phyloP scores from a whole-genome alignment of 148 eudicot genomes.

The Tetragonia tetragonoides region DNA sequence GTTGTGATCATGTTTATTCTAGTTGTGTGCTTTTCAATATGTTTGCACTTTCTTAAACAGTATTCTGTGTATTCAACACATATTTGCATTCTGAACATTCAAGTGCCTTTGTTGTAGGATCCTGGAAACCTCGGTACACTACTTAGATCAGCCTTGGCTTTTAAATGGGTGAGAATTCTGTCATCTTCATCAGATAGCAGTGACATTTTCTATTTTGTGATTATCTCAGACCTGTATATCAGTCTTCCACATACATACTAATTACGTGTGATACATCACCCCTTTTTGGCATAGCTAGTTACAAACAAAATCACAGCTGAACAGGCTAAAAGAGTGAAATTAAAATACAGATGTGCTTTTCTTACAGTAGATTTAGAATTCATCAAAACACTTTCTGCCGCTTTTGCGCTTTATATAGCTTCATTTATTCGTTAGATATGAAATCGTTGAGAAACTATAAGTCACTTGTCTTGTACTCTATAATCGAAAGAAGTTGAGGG shows the following conservation, averaged over 20 bases:
- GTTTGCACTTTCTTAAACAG: background rate
- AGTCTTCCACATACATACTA: background rate
- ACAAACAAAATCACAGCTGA: background rate
- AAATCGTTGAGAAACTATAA: too few species aligned
- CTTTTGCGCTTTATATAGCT: too few species aligned
- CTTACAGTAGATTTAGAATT: too few species aligned
- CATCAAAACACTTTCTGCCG: background rate
- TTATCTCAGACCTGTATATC: background rate
- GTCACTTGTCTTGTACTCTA: too few species aligned
- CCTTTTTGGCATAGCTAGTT: background rate
- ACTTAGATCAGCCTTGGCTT: constrained; percentile 87
- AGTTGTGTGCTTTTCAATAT: too few species aligned
- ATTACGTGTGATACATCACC: background rate
- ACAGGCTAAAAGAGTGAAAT: background rate
- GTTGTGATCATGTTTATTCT: background rate
- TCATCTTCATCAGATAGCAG: background rate
- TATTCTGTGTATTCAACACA: background rate
- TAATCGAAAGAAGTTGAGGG: too few species aligned
- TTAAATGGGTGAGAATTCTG: constrained; percentile 66
- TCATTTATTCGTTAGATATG: too few species aligned
- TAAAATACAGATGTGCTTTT: background rate
- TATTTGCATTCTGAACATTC: constrained; percentile 4
- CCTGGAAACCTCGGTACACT: constrained; percentile 96
- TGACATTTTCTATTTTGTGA: background rate
- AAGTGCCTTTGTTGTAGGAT: constrained; percentile 52